Percentiles rank a stretch among this genome's conserved stretches.
phyloP scores from a whole-genome alignment of 305 asterid genomes.

The Galium porrigens region DNA sequence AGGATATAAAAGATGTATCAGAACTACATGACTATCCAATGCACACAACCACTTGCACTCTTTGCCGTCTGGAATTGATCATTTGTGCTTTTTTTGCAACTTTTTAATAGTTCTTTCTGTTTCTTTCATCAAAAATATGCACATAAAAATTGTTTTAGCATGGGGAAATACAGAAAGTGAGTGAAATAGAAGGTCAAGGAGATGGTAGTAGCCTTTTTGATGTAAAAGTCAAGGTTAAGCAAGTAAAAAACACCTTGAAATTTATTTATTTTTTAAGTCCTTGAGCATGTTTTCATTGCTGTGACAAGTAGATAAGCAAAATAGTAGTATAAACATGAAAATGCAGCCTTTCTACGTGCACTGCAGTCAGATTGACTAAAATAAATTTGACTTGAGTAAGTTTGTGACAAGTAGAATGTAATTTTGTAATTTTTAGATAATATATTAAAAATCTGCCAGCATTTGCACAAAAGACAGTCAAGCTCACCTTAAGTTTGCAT shows the following conservation, averaged over 20 bases:
- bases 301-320: neutral
- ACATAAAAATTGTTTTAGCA: neutral
- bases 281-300: neutral
- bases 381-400: neutral
- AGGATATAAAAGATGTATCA: neutral
- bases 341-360: neutral
- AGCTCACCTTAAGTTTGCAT: conserved; percentile 63
- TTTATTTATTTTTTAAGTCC: too few species aligned
- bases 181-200: neutral
- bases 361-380: conserved; percentile 5
- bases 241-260: neutral
- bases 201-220: neutral
- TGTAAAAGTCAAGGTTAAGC: neutral
- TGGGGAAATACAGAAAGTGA: neutral
- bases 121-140: neutral
- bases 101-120: neutral
- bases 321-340: neutral
- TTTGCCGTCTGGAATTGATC: neutral
- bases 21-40: neutral
- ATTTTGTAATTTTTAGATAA: neutral
- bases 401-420: neutral
- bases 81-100: neutral
- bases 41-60: neutral
- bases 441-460: neutral
- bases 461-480: conserved; percentile 10